phyloP scores from a whole-genome alignment of 2,329 filamentous ascomycete species.

The Tolypocladium guangdongense region DNA sequence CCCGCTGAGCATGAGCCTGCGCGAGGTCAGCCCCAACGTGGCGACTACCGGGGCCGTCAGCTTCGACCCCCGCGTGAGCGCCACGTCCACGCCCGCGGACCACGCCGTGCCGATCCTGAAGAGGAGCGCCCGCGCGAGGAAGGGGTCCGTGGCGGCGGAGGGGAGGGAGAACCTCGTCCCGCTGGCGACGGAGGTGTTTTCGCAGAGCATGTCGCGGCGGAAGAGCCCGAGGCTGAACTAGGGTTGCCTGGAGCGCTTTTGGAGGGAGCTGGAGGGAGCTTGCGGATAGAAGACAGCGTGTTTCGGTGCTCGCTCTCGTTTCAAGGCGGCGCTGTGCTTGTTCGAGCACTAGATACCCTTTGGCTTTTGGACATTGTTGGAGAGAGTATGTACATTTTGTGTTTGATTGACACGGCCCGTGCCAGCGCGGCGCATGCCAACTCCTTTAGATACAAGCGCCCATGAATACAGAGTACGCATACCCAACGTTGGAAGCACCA shows the following conservation, averaged over 20 bases:
- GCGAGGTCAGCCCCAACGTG: constrained; percentile 45
- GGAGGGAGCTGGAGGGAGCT: too few species aligned
- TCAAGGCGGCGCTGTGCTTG: background rate
- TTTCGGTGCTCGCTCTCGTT: background rate
- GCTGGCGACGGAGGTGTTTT: constrained; percentile 24
- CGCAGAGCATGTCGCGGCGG: constrained; percentile 35
- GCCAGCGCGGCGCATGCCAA: background rate
- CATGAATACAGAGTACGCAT: background rate
- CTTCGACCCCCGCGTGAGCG: constrained; percentile 33
- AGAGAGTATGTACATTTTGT: background rate
- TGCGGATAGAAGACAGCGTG: background rate
- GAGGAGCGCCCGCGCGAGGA: constrained; percentile 27
- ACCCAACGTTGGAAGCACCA: background rate
- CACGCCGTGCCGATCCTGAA: constrained; percentile 37
- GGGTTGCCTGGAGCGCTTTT: background rate
- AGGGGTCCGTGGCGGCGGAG: constrained; percentile 22
- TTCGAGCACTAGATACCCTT: constrained; percentile 6
- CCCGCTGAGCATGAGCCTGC: constrained; percentile 34
- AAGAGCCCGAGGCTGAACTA: constrained; percentile 43
- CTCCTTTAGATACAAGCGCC: background rate
- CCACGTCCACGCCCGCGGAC: constrained; percentile 28
- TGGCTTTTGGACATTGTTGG: constrained; percentile 1
- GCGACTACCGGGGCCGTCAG: constrained; percentile 24
- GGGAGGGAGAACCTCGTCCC: constrained; percentile 40
- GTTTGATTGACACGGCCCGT: background rate